Percentiles rank a stretch among this genome's conserved stretches.
Conservation (phyloP, 2,329 filamentous ascomycete species). For the Monilinia laxa region DNA sequence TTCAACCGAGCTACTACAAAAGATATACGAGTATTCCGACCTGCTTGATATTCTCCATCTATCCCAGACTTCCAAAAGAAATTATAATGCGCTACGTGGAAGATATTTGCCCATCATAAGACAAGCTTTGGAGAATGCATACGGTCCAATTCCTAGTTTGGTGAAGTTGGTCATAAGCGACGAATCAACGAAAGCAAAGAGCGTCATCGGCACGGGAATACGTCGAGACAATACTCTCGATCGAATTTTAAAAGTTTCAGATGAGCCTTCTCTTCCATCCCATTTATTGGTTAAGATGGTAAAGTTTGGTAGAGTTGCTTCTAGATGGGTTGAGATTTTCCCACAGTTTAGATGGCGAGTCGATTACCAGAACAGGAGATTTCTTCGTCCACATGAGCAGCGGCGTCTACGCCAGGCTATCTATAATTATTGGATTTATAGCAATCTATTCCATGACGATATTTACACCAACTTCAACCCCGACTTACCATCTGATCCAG, state of each 20-base stretch:
- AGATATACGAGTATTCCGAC: slow-evolving; percentile 36
- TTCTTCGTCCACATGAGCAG: slow-evolving; percentile 35
- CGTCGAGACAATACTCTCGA: slow-evolving; percentile 34
- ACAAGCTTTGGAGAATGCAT: slow-evolving; percentile 35
- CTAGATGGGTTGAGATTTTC: slow-evolving; percentile 39
- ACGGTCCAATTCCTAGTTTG: slow-evolving; percentile 35
- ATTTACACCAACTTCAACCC: slow-evolving; percentile 37
- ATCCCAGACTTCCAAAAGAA: slow-evolving; percentile 35
- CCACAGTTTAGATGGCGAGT: slow-evolving; percentile 39
- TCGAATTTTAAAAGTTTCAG: slow-evolving; percentile 31
- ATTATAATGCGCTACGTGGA: slow-evolving; percentile 35
- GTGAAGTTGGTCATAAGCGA: slow-evolving; percentile 36
- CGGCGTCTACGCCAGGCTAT: slow-evolving; percentile 36
- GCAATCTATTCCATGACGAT: slow-evolving; percentile 38
- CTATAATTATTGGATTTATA: slow-evolving; percentile 40
- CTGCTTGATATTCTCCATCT: slow-evolving; percentile 37
- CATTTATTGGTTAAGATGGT: slow-evolving; percentile 39
- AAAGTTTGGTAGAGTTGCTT: slow-evolving; percentile 36
- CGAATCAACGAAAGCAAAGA: slow-evolving; percentile 33
- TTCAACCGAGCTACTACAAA: slow-evolving; percentile 39
- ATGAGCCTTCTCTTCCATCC: slow-evolving; percentile 32
- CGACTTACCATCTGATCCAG: not conserved
- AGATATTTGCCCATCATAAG: slow-evolving; percentile 34
- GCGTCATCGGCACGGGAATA: slow-evolving; percentile 37
- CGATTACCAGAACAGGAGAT: slow-evolving; percentile 36